phyloP scores from a whole-genome alignment of 345 rosid genomes.

The Xanthoceras sorbifolium region DNA sequence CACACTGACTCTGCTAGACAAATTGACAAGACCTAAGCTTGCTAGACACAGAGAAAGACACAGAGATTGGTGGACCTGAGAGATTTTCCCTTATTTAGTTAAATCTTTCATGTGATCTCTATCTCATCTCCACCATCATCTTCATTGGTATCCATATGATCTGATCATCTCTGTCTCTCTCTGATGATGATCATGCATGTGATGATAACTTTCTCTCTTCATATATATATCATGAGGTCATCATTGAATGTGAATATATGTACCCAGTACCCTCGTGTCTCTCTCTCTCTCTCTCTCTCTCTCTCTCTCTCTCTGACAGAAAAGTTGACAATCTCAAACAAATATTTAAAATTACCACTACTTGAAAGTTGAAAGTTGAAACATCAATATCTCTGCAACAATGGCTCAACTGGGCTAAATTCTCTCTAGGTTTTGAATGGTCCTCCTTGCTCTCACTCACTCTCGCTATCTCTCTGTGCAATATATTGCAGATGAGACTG shows the following conservation, averaged over 20 bases:
- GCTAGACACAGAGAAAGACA: background rate
- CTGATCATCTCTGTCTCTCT: background rate
- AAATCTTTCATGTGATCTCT: slow-evolving; percentile 5
- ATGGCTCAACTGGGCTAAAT: background rate
- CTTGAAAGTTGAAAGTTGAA: too few species aligned
- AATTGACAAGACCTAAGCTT: slow-evolving; percentile 12
- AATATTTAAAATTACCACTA: background rate
- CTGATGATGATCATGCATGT: background rate
- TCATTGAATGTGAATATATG: background rate
- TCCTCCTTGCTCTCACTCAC: background rate
- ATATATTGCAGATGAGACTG: background rate
- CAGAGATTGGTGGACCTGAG: slow-evolving; percentile 1
- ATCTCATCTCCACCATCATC: background rate
- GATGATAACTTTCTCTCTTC: background rate
- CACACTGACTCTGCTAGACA: background rate
- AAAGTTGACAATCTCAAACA: background rate
- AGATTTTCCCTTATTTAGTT: slow-evolving; percentile 2
- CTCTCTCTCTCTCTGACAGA: background rate
- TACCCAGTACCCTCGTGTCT: background rate
- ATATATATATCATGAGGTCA: slow-evolving; percentile 8
- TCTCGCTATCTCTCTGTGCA: background rate
- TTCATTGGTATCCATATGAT: background rate
- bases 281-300: background rate
- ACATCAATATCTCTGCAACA: background rate
- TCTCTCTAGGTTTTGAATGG: background rate